Evolutionary conservation across 2,329 filamentous ascomycete genomes (phyloP).

Genomic region (Thelonectria rubi): DNA sequence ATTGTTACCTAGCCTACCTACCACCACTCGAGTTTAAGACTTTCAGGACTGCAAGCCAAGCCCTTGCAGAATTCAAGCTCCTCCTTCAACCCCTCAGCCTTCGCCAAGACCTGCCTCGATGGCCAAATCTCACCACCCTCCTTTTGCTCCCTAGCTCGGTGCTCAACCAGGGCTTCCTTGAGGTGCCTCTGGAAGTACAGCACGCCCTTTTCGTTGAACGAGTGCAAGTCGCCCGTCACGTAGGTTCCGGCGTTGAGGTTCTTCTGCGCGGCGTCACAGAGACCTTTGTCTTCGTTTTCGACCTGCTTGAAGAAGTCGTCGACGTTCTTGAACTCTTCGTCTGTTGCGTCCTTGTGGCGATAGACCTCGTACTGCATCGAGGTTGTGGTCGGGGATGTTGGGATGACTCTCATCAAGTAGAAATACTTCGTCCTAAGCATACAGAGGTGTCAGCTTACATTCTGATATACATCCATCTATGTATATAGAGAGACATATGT

Average conservation of each 20-base stretch:
- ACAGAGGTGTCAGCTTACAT: constrained; percentile 7
- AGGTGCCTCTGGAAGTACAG: constrained; percentile 68
- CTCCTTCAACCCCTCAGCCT: too few relatives aligned
- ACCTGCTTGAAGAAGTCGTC: constrained; percentile 69
- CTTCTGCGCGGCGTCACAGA: constrained; percentile 66
- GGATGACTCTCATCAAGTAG: constrained; percentile 70
- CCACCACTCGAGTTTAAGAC: too few relatives aligned
- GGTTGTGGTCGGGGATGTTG: constrained; percentile 58
- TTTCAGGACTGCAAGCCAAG: too few relatives aligned
- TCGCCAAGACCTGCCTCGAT: too few relatives aligned
- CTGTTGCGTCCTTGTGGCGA: constrained; percentile 67
- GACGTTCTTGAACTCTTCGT: constrained; percentile 66
- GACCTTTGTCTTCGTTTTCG: constrained; percentile 71
- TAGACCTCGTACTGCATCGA: constrained; percentile 71
- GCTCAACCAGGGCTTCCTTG: too few relatives aligned
- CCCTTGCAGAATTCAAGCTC: too few relatives aligned
- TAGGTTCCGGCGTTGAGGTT: constrained; percentile 71
- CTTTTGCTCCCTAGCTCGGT: too few relatives aligned
- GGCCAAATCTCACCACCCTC: too few relatives aligned
- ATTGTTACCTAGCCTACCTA: too few relatives aligned
- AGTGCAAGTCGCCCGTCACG: constrained; percentile 70
- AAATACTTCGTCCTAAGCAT: constrained; percentile 65
- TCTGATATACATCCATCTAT: too few relatives aligned
- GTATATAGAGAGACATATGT: too few relatives aligned
- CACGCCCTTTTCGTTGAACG: constrained; percentile 66